Evolutionary conservation across 2,329 filamentous ascomycete genomes (phyloP), one percentile per base, ranked within the genome.

Genomic region (Amauroascus niger): DNA sequence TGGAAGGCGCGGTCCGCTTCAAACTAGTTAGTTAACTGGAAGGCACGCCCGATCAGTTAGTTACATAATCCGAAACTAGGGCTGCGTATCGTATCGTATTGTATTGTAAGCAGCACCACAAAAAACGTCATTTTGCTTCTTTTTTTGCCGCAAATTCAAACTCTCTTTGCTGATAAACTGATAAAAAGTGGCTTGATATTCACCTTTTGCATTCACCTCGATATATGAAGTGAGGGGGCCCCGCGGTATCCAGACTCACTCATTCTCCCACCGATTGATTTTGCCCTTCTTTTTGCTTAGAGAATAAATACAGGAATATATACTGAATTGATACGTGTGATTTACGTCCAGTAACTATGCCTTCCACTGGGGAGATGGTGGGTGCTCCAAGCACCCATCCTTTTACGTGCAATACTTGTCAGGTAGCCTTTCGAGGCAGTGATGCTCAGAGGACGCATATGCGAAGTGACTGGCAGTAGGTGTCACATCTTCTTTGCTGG

Each of bases 381-480:
- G 47, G 55, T 16, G 40, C 50, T 11, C 49, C 68, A 18, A 67
- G 79, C 30, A 78, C 84, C 24, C 88, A 96, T 68, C 91, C 93
- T 1, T 98, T 91, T 74, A 97, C 91, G 53, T 98, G 93, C 82
- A 98, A 97, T 72, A 93, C 90, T 55, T 98, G 93, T 68, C 88
- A 95, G 69, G 90, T 98, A 62, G 93, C 91, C 50, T 98, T 97
- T 73, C 85, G 91, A 61, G 89, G 88, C 67, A 89, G 87, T 69
- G 91, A 97, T 67, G 79, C 94, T 54, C 93, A 98, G 74, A 84
- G 93, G 68, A 84, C 82, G 35, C 93, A 98, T 69, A 98, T 98
- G 93, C 89, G 93, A 70, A 93, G 86, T 63, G 93, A 98, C 74
- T 98, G 93, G 93, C 91, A 98, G 86, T 93, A 79, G 74, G 87